Conservation (phyloP, 202 grass and related monocot species). For the Carex sylvatica region DNA sequence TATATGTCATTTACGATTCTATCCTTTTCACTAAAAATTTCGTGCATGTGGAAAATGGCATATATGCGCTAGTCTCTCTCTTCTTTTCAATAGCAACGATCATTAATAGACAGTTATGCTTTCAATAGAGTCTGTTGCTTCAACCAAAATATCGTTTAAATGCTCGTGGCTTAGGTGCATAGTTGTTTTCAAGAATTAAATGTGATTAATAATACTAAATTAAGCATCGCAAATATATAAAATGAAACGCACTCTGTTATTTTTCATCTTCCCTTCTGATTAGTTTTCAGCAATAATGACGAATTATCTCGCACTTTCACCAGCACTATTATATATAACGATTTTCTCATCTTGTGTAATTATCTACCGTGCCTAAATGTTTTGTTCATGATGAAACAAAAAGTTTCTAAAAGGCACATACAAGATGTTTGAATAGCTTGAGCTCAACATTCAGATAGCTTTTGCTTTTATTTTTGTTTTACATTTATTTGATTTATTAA, state of each 20-base stretch:
- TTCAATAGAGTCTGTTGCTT: background rate
- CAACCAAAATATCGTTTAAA: conserved; percentile 15
- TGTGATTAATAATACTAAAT: background rate
- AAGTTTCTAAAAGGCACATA: background rate
- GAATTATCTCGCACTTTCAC: background rate
- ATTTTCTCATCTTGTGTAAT: background rate
- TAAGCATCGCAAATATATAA: background rate
- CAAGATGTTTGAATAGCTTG: background rate
- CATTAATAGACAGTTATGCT: conserved; percentile 22
- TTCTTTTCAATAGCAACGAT: background rate
- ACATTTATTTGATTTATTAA: background rate
- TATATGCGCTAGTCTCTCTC: background rate
- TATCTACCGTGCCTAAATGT: background rate
- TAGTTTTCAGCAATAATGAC: background rate
- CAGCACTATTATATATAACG: background rate
- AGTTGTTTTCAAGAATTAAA: conserved; percentile 17
- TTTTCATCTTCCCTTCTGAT: background rate
- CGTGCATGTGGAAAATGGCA: conserved; percentile 13
- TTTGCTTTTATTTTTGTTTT: background rate
- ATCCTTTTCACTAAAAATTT: background rate
- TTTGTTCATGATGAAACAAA: background rate
- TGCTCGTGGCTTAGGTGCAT: background rate
- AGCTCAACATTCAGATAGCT: background rate
- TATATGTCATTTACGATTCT: background rate
- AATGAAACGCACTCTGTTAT: background rate